A percentile compares a stretch with the other conserved stretches of the same genome.
Evolutionary conservation across 2,329 filamentous ascomycete genomes (phyloP).

Genomic region (Scortechinia acanthostroma): DNA sequence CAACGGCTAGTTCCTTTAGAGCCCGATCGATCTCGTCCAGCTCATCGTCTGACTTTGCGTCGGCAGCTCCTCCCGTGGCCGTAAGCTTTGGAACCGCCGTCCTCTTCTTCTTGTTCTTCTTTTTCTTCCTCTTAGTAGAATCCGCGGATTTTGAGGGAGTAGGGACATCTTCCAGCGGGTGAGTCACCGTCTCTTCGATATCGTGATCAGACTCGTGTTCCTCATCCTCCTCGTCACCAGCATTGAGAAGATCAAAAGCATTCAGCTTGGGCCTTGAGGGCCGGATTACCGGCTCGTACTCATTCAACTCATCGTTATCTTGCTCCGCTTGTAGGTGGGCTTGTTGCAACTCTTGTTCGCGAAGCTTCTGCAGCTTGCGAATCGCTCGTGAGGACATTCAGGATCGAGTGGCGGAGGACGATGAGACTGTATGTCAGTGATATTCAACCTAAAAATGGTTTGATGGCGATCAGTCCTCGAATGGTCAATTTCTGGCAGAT

Average conservation of each 20-base stretch:
- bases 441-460: no score
- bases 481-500: slow-evolving; percentile 4
- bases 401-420: not conserved
- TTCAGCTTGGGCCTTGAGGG: slow-evolving; percentile 41
- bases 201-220: slow-evolving; percentile 20
- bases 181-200: slow-evolving; percentile 16
- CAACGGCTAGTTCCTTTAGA: slow-evolving; percentile 46
- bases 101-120: slow-evolving; percentile 53
- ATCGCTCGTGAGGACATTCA: slow-evolving; percentile 1
- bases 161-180: slow-evolving; percentile 12
- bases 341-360: slow-evolving; percentile 19
- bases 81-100: slow-evolving; percentile 24
- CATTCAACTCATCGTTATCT: slow-evolving; percentile 11
- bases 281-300: slow-evolving; percentile 15
- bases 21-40: slow-evolving; percentile 62
- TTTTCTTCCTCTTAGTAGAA: slow-evolving; percentile 38
- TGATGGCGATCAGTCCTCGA: slow-evolving; percentile 4
- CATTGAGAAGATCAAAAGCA: slow-evolving; percentile 34
- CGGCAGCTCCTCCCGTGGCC: slow-evolving; percentile 11
- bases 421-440: not conserved
- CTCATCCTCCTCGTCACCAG: slow-evolving; percentile 24
- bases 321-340: slow-evolving; percentile 9
- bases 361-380: slow-evolving; percentile 17
- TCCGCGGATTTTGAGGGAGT: slow-evolving; percentile 10
- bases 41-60: slow-evolving; percentile 4